Percentiles rank a stretch among this genome's conserved stretches.
phyloP scores from a whole-genome alignment of 768 basidiomycete genomes.

The Russula emetica region DNA sequence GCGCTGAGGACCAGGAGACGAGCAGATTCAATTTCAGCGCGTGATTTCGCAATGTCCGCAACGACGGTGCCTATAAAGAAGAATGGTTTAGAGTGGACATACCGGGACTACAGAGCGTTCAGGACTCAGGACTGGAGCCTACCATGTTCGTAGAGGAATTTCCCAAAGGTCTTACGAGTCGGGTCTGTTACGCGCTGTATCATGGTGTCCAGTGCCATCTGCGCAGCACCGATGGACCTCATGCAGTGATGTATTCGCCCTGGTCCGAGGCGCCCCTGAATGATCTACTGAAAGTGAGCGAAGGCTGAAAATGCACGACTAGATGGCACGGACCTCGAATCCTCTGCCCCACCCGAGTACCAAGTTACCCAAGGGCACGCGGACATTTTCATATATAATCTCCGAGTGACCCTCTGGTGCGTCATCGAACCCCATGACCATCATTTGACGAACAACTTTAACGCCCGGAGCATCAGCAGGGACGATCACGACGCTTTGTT shows the following conservation, averaged over 20 bases:
- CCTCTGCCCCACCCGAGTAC: conserved; percentile 92
- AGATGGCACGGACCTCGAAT: conserved; percentile 61
- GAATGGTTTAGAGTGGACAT: not conserved
- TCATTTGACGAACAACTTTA: conserved; percentile 86
- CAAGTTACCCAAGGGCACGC: conserved; percentile 77
- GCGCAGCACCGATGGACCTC: conserved; percentile 90
- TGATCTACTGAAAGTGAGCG: conserved; percentile 48
- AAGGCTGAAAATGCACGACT: not conserved
- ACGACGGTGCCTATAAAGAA: conserved; percentile 69
- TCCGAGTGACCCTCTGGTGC: conserved; percentile 97
- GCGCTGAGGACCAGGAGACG: conserved; percentile 89
- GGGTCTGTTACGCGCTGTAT: conserved; percentile 92
- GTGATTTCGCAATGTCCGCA: conserved; percentile 84
- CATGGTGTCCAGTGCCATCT: conserved; percentile 80
- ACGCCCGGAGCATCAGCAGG: conserved; percentile 84
- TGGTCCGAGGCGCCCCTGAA: conserved; percentile 93
- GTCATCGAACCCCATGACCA: conserved; percentile 91
- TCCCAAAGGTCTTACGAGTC: conserved; percentile 87
- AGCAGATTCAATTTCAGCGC: conserved; percentile 89
- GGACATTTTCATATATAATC: conserved; percentile 90
- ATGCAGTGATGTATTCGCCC: conserved; percentile 98
- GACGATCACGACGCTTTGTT: conserved; percentile 95
- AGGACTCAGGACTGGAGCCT: conserved; percentile 24
- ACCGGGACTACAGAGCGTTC: not conserved
- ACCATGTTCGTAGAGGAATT: conserved; percentile 89